phyloP scores from a whole-genome alignment of 176 grass and related monocot species.

The Juncus inflexus region DNA sequence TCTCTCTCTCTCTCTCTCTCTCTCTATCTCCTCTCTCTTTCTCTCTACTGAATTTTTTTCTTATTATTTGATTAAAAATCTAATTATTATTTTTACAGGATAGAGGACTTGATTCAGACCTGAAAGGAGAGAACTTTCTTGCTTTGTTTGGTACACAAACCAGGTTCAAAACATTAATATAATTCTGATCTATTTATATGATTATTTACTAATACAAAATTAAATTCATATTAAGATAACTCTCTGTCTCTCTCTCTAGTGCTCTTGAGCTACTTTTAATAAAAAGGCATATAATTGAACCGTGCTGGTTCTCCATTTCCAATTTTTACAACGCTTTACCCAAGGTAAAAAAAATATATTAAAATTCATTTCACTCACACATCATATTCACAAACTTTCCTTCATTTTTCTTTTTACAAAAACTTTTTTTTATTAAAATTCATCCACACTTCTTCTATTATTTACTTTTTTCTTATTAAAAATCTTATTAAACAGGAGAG shows the following conservation, averaged over 20 bases:
- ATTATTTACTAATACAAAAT: background rate
- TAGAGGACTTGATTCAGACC: constrained; percentile 55
- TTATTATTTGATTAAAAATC: background rate
- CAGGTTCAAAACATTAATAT: constrained; percentile 46
- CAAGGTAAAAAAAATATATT: too few species aligned
- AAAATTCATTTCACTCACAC: too few species aligned
- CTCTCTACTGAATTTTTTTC: background rate
- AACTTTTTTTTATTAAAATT: too few species aligned
- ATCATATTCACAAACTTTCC: too few species aligned
- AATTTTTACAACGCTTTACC: constrained; percentile 49
- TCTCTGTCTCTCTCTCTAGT: constrained; percentile 40
- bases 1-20: background rate
- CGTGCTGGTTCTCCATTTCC: constrained; percentile 80
- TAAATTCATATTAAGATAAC: too few species aligned
- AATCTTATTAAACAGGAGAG: constrained; percentile 48
- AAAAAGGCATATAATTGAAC: constrained; percentile 94
- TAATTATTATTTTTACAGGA: constrained; percentile 39
- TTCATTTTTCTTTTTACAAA: too few species aligned
- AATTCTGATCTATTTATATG: background rate
- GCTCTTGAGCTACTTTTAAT: constrained; percentile 88
- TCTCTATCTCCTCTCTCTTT: too few species aligned
- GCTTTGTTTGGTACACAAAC: constrained; percentile 74
- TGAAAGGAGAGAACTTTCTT: constrained; percentile 82
- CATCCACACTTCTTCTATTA: too few species aligned
- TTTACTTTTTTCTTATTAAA: too few species aligned